Conservation (phyloP, 108 stramenopile species). For the Nannochloropsis oceanica region DNA sequence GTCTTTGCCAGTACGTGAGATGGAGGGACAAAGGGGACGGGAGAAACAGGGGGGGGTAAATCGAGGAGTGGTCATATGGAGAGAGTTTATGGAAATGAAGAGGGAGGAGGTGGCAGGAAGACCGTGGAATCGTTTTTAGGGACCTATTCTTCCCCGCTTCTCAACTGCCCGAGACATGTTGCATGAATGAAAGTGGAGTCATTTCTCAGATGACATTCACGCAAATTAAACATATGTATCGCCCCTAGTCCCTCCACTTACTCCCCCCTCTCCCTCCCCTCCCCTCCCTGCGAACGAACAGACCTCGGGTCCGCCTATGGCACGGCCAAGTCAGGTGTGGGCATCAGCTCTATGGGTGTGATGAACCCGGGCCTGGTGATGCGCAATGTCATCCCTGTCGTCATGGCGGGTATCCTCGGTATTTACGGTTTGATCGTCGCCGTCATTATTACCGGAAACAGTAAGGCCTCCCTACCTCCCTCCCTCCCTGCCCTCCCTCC, state of each 20-base stretch:
- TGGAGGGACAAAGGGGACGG: background rate
- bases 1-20: constrained; percentile 38
- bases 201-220: background rate
- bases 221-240: background rate
- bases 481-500: background rate
- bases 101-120: background rate
- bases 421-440: constrained; percentile 99
- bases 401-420: constrained; percentile 99
- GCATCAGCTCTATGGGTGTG: constrained; percentile 89
- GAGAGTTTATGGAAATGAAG: background rate
- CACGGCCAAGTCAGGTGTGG: constrained; percentile 92
- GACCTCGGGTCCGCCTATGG: constrained; percentile 96
- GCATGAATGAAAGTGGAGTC: background rate
- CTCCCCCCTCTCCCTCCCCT: background rate
- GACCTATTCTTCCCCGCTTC: background rate
- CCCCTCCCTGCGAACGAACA: background rate
- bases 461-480: constrained; percentile 30
- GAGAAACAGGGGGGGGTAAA: too few species aligned
- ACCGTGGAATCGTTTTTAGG: background rate
- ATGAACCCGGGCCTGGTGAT: constrained; percentile 97
- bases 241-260: background rate
- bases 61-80: background rate
- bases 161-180: background rate
- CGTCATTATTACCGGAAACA: constrained; percentile 70
- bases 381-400: constrained; percentile 97